Base-by-base conservation (phyloP, 768 basidiomycete genomes). In the Termitomyces sp. region DNA sequence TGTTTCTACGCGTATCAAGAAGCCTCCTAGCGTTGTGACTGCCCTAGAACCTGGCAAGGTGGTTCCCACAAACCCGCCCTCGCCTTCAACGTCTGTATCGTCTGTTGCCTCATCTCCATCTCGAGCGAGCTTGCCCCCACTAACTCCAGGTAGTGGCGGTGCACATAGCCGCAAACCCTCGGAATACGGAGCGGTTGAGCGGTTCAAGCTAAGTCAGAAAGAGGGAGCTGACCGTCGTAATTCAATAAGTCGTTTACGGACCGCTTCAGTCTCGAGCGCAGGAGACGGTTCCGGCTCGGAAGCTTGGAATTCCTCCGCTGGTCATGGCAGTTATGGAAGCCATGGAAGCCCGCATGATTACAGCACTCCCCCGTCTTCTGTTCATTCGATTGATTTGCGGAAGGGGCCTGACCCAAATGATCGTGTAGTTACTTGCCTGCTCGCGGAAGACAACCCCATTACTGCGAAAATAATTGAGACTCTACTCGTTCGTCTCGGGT, bases 381-480 rank as follows among this genome's bases (percentile, higher is more conserved):
- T 93, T n/a, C 86, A 87, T 66, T 92, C 92, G 0, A 88, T 91
- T 65, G 92, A 94, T 68, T 71, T 92, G 72, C 83, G 84, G 71
- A 86, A 86, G 74, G 87, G 83, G 1, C 87, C 87, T 4, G 91
- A 93, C 70, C 86, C 84, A n/a, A 83, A 74, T 60, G 94, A 96
- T 71, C 86, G 93, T 45, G 88, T 89, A n/a, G 88, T 98, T 57
- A 97, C 95, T 45, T 95, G 94, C 69, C 73, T 99, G 32, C 82
- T 99, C 40, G 97, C 96, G 1, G 97, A 98, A 73, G 95, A 98
- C 68, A 98, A 99, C 69, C 97, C 97, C 1, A 98, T 98, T 65
- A 96, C 95, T 0, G 92, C 92, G 37, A 98, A 98, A 79, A 98
- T 99, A 53, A 88, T 98, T 53, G 95, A 98, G 74, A 98, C 96